Conservation (phyloP, 2,329 filamentous ascomycete genomes). For the Aureobasidium leucospermi region DNA sequence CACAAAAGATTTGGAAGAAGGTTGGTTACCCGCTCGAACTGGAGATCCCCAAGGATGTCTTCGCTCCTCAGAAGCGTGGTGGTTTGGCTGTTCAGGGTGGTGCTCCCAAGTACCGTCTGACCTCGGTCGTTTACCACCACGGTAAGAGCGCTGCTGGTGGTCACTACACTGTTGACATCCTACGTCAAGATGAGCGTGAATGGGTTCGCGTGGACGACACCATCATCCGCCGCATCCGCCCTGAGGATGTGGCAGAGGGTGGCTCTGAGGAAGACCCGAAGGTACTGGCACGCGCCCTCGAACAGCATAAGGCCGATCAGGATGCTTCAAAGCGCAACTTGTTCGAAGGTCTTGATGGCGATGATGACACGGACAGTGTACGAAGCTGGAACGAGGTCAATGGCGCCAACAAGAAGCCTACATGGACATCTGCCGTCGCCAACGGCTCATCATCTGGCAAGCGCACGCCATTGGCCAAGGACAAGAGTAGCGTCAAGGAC, state of each 20-base stretch:
- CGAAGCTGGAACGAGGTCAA: conserved; percentile 80
- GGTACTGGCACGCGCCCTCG: conserved; percentile 56
- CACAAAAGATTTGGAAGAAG: conserved; percentile 98
- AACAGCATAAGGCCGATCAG: conserved; percentile 54
- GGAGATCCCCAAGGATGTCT: conserved; percentile 84
- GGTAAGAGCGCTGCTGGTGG: conserved; percentile 93
- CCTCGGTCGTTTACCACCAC: conserved; percentile 91
- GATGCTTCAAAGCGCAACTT: conserved; percentile 56
- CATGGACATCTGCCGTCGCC: conserved; percentile 47
- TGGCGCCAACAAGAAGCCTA: conserved; percentile 40
- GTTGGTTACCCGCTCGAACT: conserved; percentile 90
- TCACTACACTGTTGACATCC: conserved; percentile 96
- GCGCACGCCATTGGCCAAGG: conserved; percentile 47
- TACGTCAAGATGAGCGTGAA: conserved; percentile 86
- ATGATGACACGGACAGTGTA: conserved; percentile 47
- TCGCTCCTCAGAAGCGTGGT: conserved; percentile 68
- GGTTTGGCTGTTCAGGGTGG: conserved; percentile 58
- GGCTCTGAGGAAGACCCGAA: conserved; percentile 75
- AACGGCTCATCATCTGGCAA: conserved; percentile 40
- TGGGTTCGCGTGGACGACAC: conserved; percentile 98
- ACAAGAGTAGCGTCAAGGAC: conserved; percentile 56
- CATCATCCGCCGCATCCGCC: conserved; percentile 72
- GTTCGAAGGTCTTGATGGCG: conserved; percentile 61
- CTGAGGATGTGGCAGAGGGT: conserved; percentile 81
- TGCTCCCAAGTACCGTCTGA: conserved; percentile 76